phyloP scores from a whole-genome alignment of 2,329 filamentous ascomycete species.

The Fusarium tanahbumbuense region DNA sequence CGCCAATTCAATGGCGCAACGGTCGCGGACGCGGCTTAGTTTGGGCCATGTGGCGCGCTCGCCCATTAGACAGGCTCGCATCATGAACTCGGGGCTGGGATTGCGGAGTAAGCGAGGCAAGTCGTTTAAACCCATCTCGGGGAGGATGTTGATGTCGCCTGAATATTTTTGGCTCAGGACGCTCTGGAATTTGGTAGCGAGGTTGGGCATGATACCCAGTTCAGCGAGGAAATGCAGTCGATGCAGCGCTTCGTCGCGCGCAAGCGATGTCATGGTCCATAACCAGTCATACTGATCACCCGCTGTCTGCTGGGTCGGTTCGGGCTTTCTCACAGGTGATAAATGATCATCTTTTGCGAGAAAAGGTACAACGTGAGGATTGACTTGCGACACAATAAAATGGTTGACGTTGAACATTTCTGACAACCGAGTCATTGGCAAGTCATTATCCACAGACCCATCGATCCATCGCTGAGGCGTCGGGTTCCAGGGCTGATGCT shows the following conservation, averaged over 20 bases:
- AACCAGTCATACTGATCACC: slow-evolving; percentile 68
- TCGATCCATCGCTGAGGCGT: slow-evolving; percentile 90
- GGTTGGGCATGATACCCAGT: slow-evolving; percentile 81
- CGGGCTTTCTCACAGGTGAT: slow-evolving; percentile 50
- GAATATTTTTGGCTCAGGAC: slow-evolving; percentile 92
- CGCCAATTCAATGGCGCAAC: slow-evolving; percentile 88
- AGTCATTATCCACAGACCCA: slow-evolving; percentile 92
- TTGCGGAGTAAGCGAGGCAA: slow-evolving; percentile 84
- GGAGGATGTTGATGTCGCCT: slow-evolving; percentile 94
- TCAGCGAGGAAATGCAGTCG: slow-evolving; percentile 84
- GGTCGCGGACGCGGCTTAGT: slow-evolving; percentile 84
- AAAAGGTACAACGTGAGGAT: slow-evolving; percentile 92
- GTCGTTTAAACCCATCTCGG: slow-evolving; percentile 79
- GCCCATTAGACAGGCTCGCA: slow-evolving; percentile 78
- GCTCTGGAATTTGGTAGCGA: slow-evolving; percentile 80
- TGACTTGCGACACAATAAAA: slow-evolving; percentile 97
- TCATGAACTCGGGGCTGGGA: slow-evolving; percentile 88
- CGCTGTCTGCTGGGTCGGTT: slow-evolving; percentile 40
- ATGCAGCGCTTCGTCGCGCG: slow-evolving; percentile 83
- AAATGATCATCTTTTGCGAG: slow-evolving; percentile 77
- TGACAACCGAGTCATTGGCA: slow-evolving; percentile 88
- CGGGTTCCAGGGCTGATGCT: slow-evolving; percentile 85
- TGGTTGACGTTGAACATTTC: slow-evolving; percentile 99
- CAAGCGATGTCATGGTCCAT: slow-evolving; percentile 74
- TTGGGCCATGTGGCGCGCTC: slow-evolving; percentile 94